Base-by-base conservation (phyloP, 257 asterid species). In the Solanum habrochaites region DNA sequence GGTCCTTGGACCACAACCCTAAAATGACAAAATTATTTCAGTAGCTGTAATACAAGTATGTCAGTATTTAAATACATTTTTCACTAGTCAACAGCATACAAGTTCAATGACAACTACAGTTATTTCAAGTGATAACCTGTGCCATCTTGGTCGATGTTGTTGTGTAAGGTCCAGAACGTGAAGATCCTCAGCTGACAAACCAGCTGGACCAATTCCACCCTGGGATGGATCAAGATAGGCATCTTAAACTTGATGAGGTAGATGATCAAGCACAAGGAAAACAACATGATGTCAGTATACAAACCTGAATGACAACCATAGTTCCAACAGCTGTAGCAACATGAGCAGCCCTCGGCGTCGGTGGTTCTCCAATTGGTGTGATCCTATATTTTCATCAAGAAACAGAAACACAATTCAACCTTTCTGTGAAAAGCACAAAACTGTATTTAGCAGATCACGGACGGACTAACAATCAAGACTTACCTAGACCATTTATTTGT, bases 141-240 rank as follows among this genome's bases (percentile, higher is more conserved):
- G 98, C 99, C 99, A 96, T 88, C 98, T 94, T 27, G 99, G 95
- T 43, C 98, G 98, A 25, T 96, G 93, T 90, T 94, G 99, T 87
- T 95, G 98, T 4, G 98, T 95, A 88, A 95, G 97, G 88, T 97
- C 99, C 86, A 97, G 91, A 85, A 97, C 99, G 88, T 97, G 99
- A 89, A 97, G 99, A 92, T 97, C 99, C 94, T 95, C 99, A 1
- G 98, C 98, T 37, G 99, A 97, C 92, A 97, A 93, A 86, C 99
- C 98, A 16, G 99, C 99, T 47, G 99, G 99, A 90, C 99, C 99
- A 91, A 97, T 97, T 85, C 99, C 99, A 88, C 99, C 99, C 99
- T 97, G 89, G 70, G 71, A 92, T 82, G 88, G 67, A 64, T 87
- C 87, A 72, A 71, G 64, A 82, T 70, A 85, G 60, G 71, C 85